Percentiles rank a stretch among this genome's conserved stretches.
Conservation (phyloP, 2,329 filamentous ascomycete species). For the Talaromyces marneffei region DNA sequence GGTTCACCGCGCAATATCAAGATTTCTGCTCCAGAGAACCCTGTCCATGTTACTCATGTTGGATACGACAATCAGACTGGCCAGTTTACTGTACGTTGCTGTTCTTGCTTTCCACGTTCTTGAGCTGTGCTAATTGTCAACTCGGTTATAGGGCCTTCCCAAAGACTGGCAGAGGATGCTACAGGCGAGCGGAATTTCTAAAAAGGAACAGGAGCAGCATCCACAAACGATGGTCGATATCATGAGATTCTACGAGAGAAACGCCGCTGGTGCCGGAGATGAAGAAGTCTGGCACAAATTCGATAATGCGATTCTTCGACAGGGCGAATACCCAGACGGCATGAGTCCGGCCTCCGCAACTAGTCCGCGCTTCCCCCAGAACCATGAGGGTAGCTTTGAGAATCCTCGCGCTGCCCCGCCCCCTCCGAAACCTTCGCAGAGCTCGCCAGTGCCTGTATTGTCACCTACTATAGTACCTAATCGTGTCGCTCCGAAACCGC, state of each 20-base stretch:
- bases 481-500: conserved; percentile 83
- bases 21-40: conserved; percentile 97
- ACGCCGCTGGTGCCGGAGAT: conserved; percentile 70
- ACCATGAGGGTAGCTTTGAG: conserved; percentile 91
- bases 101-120: background rate
- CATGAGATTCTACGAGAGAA: conserved; percentile 95
- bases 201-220: conserved; percentile 92
- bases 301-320: conserved; percentile 67
- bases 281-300: conserved; percentile 95
- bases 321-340: conserved; percentile 39
- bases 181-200: conserved; percentile 90
- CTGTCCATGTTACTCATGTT: conserved; percentile 95
- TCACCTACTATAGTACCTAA: conserved; percentile 56
- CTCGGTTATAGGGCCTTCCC: conserved; percentile 65
- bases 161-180: conserved; percentile 97
- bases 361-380: conserved; percentile 81
- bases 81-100: conserved; percentile 71
- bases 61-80: conserved; percentile 95
- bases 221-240: conserved; percentile 95
- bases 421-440: conserved; percentile 53
- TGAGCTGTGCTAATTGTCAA: conserved; percentile 7
- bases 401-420: conserved; percentile 91
- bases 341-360: conserved; percentile 48
- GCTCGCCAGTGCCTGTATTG: conserved; percentile 37
- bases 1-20: conserved; percentile 83